Conservation (phyloP, 352 stramenopile genomes). For the Phytopythium ostracodes region DNA sequence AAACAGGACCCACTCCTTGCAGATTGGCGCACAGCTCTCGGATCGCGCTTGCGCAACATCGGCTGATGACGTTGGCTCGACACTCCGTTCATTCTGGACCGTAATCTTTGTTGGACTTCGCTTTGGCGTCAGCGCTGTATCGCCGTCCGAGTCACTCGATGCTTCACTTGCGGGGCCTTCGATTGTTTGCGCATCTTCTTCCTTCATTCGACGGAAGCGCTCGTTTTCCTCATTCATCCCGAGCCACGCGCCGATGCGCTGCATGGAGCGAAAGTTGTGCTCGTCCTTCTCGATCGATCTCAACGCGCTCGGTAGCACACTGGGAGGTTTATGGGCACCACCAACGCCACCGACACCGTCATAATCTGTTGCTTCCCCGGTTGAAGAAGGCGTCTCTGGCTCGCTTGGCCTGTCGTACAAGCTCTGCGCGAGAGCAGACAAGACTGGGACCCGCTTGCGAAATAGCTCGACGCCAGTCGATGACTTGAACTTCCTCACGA, state of each 20-base stretch:
- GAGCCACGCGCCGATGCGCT: conserved; percentile 58
- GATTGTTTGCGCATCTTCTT: conserved; percentile 6
- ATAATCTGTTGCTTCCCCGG: conserved; percentile 6
- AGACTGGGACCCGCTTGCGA: conserved; percentile 47
- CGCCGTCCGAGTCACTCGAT: background rate
- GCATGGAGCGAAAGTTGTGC: conserved; percentile 54
- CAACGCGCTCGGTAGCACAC: conserved; percentile 29
- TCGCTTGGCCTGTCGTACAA: conserved; percentile 20
- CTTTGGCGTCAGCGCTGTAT: background rate
- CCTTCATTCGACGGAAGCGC: conserved; percentile 26
- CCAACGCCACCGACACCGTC: background rate
- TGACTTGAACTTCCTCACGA: conserved; percentile 56
- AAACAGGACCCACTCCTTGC: conserved; percentile 74
- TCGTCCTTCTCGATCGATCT: conserved; percentile 37
- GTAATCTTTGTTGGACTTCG: background rate
- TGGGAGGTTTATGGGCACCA: background rate
- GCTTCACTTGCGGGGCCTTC: background rate
- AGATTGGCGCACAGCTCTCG: conserved; percentile 40
- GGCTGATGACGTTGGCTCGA: background rate
- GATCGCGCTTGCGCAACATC: conserved; percentile 37
- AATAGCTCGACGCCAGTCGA: conserved; percentile 65
- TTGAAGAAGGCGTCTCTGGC: conserved; percentile 2
- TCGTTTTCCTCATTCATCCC: conserved; percentile 47
- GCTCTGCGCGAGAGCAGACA: conserved; percentile 37
- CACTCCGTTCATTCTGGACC: background rate